A percentile compares a stretch with the other conserved stretches of the same genome.
phyloP scores from a whole-genome alignment of 352 stramenopile genomes.

The Globisporangium cederbergense region DNA sequence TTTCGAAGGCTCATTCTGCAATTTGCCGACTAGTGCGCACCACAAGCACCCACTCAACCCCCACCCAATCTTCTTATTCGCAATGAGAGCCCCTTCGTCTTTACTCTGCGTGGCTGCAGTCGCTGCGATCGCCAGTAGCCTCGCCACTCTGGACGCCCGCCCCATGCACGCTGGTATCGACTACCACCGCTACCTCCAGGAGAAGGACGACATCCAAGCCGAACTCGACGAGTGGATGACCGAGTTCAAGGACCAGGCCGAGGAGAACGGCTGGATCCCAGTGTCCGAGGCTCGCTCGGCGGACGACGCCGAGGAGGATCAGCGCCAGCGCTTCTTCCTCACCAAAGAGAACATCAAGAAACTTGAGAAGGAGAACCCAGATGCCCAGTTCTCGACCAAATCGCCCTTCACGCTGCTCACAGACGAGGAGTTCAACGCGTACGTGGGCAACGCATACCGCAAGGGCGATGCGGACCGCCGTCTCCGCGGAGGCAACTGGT shows the following conservation, averaged over 20 bases:
- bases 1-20: neutral
- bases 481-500: conserved; percentile 1
- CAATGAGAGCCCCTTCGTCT: neutral
- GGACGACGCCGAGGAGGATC: conserved; percentile 31
- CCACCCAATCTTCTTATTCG: neutral
- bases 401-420: conserved; percentile 33
- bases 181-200: conserved; percentile 41
- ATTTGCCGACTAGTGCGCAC: neutral
- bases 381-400: conserved; percentile 28
- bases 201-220: conserved; percentile 29
- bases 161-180: conserved; percentile 48
- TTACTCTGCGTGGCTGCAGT: neutral
- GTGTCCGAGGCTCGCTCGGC: conserved; percentile 17
- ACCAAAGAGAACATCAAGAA: too few species aligned
- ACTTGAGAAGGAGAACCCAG: too few species aligned
- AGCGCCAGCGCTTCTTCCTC: conserved; percentile 22
- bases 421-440: conserved; percentile 26
- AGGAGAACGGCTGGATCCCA: conserved; percentile 25
- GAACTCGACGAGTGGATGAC: conserved; percentile 47
- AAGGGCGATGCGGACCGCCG: neutral
- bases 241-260: conserved; percentile 25
- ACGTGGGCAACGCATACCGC: conserved; percentile 18
- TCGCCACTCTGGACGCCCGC: conserved; percentile 18
- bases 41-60: neutral
- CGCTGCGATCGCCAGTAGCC: neutral